Base-by-base conservation (phyloP, 495 filamentous ascomycete species). In the Penicillium turbatum region DNA sequence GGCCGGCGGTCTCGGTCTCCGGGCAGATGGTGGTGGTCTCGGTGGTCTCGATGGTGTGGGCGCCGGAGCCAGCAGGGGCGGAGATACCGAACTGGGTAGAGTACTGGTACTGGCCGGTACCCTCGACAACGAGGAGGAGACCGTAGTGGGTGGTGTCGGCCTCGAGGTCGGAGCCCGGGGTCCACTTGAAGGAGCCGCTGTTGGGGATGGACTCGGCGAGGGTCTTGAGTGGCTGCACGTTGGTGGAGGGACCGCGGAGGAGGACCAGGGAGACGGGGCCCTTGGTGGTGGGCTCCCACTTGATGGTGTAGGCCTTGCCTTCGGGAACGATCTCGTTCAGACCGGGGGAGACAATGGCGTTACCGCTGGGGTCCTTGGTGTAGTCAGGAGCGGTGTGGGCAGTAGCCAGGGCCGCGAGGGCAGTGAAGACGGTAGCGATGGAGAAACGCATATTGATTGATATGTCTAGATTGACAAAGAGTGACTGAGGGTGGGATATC, bases 71-170 rank as follows among this genome's bases (percentile, higher is more conserved):
- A 52, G 63, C 27, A 66, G 72, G n/a, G 66, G 79, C 53, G 67
- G 79, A 53, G 73, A 89, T 73, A 61, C 85, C 85, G 71, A 87
- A 89, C 64, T 88, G 86, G 37, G 80, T 82, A 21, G 78, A 79
- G 71, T 80, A 89, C 66, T 89, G 86, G 76, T 83, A 88, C 59
- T 76, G 63, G 60, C 84, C 82, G 53, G 74, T 81, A 9, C 66
- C 70, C 64, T 86, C 82, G 34, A 77, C 80, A 53, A 87, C 84
- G 56, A 89, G 66, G 58, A 86, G 75, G 51, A 88, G 71, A 53
- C 84, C 86, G 70, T 88, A 89, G 70, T 84, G 71, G 57, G 75
- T 77, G 47, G 57, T 59, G 43, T 79, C 77, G 45, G 68, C 57
- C 51, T 71, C 68, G 31, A 88, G 78, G 39, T 53, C 54, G 39